Evolutionary conservation across 345 rosid genomes (phyloP).

Genomic region (Melaleuca quinquenervia): DNA sequence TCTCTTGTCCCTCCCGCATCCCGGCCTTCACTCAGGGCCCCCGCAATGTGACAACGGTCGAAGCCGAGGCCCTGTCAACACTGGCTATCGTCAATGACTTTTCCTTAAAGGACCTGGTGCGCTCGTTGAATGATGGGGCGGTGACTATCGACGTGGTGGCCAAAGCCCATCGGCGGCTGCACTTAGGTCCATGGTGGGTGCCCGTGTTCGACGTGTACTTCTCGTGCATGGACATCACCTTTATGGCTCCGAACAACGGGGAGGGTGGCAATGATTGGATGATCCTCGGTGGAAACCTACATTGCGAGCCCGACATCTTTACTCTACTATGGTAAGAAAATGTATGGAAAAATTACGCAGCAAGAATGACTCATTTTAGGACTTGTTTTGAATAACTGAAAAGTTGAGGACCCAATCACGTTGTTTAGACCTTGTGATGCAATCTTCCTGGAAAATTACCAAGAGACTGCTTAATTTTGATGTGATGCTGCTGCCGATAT

Average conservation of each 20-base stretch:
- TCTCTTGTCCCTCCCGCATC: not conserved
- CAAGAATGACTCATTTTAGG: no score
- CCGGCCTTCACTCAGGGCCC: not conserved
- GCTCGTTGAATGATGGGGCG: not conserved
- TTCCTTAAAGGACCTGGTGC: not conserved
- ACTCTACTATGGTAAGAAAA: not conserved
- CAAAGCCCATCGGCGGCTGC: not conserved
- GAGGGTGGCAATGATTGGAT: not conserved
- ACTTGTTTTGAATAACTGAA: no score
- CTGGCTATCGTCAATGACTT: not conserved
- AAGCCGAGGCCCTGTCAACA: not conserved
- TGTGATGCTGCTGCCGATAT: not conserved
- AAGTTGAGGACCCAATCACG: not conserved
- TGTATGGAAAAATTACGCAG: no score
- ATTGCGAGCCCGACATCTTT: not conserved
- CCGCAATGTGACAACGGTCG: not conserved
- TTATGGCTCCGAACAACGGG: not conserved
- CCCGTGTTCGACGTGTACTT: not conserved
- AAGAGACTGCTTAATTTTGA: not conserved
- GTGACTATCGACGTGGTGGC: not conserved
- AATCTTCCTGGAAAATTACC: not conserved
- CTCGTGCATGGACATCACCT: not conserved
- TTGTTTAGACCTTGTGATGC: not conserved
- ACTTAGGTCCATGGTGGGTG: not conserved
- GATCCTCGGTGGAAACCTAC: not conserved